Evolutionary conservation across 129 eudicot genomes (phyloP), one percentile per base, ranked within the genome.

Genomic region (Erigeron canadensis): DNA sequence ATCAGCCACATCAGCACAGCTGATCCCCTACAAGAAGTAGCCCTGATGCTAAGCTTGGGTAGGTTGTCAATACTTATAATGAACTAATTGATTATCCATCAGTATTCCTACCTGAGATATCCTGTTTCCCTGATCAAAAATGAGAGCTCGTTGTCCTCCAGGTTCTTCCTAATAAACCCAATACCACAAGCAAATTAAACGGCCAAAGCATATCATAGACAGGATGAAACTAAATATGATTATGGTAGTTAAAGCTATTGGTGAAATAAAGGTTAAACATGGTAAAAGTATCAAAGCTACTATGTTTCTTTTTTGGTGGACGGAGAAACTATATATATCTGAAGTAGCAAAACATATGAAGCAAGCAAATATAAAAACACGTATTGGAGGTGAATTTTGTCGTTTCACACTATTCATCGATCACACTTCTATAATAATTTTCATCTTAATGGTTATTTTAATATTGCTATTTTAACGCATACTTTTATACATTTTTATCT

Each of bases 1-100:
- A 77, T 94, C 98, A 5, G 98, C 98, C 81, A 94, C 96, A 72
- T 94, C 98, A 23, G 98, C 96, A 75, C 98, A 94, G 79, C 98
- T 94, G 73, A 94, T 94, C 34, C 95, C 98, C 98, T 94, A 47
- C 66, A 83, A 74, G 63, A 83, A 74, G 63, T 55, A 40, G 55
- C 22, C 38, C 6, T 7, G 48, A 41, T 75, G 60, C 17, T 69
- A 45, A 74, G 74, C 66, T 44, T 64, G 53, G 16, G 65, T 41
- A 58, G 38, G 19, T 18, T 53, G 39, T 65, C 34, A 42, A 21
- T 28, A 63, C 15, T 18, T 12, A 19, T 34, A 56, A 64, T 8
- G 11, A 56, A 67, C 28, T 55, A 40, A 66, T 34, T 41, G 48
- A 19, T 34, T 75, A n/a, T 46, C 46, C n/a, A 44, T 34, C 8